phyloP scores from a whole-genome alignment of 2,329 filamentous ascomycete species.

The Hypoxylon sp. region DNA sequence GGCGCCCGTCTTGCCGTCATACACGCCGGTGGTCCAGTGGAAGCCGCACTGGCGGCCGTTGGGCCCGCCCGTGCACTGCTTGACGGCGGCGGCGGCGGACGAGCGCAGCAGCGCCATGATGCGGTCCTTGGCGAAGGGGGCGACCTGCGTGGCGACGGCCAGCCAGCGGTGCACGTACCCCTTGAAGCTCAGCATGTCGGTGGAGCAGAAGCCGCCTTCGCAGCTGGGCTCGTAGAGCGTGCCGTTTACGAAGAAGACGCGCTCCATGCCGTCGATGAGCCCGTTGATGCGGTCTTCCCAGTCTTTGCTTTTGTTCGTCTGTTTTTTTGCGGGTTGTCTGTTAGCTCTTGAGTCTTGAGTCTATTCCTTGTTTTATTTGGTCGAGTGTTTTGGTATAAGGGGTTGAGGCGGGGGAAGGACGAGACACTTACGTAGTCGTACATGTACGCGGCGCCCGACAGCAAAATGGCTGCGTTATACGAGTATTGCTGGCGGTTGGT shows the following conservation, averaged over 20 bases:
- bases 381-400: not conserved
- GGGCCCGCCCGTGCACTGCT: slow-evolving; percentile 53
- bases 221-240: slow-evolving; percentile 70
- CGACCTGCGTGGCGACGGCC: slow-evolving; percentile 57
- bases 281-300: slow-evolving; percentile 66
- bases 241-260: slow-evolving; percentile 64
- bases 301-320: slow-evolving; percentile 51
- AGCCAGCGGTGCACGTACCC: slow-evolving; percentile 70
- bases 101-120: slow-evolving; percentile 57
- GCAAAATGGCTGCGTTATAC: slow-evolving; percentile 65
- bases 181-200: slow-evolving; percentile 71
- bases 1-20: slow-evolving; percentile 63
- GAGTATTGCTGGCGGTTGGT: slow-evolving; percentile 66
- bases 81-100: slow-evolving; percentile 59
- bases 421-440: slow-evolving; percentile 59
- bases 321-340: not conserved
- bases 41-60: slow-evolving; percentile 64
- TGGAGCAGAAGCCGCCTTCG: slow-evolving; percentile 66
- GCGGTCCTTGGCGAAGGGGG: slow-evolving; percentile 54
- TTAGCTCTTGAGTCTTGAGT: not conserved
- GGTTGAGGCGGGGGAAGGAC: not conserved
- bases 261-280: slow-evolving; percentile 61
- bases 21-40: slow-evolving; percentile 62
- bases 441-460: slow-evolving; percentile 61
- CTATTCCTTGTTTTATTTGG: slow-evolving; percentile 16